Evolutionary conservation across 225 moss, liverwort and hornwort genomes (phyloP), one percentile per base, ranked within the genome.

Genomic region (Asterella californica): DNA sequence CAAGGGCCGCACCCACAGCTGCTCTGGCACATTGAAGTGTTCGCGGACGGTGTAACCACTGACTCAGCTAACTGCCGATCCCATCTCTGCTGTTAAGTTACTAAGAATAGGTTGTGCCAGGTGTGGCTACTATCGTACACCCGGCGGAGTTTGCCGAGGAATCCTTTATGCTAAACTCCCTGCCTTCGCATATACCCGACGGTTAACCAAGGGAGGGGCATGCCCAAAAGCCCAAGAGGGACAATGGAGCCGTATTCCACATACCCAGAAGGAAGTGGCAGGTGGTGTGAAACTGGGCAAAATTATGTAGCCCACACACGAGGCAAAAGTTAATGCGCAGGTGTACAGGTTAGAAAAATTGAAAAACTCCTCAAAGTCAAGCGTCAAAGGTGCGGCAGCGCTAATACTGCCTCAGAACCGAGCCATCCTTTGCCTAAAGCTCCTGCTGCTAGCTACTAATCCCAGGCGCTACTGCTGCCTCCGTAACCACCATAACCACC

Each of bases 121-220:
- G 84, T 84, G 84, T 80, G 80, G 76, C 79, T 79, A 80, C 83
- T 78, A 94, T 84, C 92, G 87, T 96, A 96, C 96, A 96, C 94
- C 94, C 91, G 92, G 92, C 92, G 87, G 87, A 91, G 91, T 88
- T 82, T 89, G 92, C 92, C 90, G 87, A 92, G 88, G 90, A 91
- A 92, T 85, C 90, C 85, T 77, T 78, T 80, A 62, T 80, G 77
- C 82, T 80, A 76, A 74, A 76, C 87, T 84, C 84, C 84, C 80
- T 77, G 87, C 81, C 80, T 75, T 71, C 76, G 79, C 69, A 75
- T 66, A 34, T 54, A 78, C n/a, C 75, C 71, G 75, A 46, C 79
- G 15, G 55, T 80, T 60, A 68, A 24, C 82, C 48, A 53, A 77
- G 76, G 79, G 83, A 78, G 77, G 79, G 79, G 75, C 57, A 60